Percentiles rank a stretch among this genome's conserved stretches.
These are phyloP conservation scores for Colletotrichum magnum DNA, from an alignment of 2,329 filamentous ascomycete genomes.

Conservation along the genomic window DNA sequence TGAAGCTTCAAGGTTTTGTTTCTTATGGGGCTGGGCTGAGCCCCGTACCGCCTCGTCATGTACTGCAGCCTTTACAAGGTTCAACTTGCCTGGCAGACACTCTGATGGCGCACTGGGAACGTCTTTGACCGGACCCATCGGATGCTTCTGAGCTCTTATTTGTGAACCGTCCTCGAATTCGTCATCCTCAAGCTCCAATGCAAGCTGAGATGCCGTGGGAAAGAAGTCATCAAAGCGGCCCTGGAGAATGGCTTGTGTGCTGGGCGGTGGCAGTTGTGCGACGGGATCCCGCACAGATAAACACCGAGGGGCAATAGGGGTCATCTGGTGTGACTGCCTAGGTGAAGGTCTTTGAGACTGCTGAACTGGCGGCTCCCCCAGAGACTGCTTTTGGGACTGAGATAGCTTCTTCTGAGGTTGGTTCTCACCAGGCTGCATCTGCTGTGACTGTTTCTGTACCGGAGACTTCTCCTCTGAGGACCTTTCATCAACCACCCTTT, in stretches of 20 bases:
- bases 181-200: constrained; percentile 62
- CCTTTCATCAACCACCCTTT: no score
- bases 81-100: no score
- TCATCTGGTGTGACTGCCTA: background rate
- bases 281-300: background rate
- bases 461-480: no score
- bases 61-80: no score
- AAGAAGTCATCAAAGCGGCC: constrained; percentile 67
- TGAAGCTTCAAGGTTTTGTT: no score
- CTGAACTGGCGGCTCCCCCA: background rate
- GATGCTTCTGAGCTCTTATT: background rate
- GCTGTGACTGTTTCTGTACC: background rate
- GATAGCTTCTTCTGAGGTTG: background rate
- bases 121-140: background rate
- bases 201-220: constrained; percentile 69
- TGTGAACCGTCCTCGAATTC: background rate
- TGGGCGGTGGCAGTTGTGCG: constrained; percentile 51
- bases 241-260: constrained; percentile 68
- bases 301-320: background rate
- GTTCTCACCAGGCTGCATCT: background rate
- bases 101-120: no score
- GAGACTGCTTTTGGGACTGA: background rate
- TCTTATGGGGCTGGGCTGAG: no score
- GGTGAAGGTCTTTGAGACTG: background rate
- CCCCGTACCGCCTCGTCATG: no score